These are phyloP conservation scores for Uronychia setigera DNA, from an alignment of 73 alveolate species.

Conservation along the genomic window DNA sequence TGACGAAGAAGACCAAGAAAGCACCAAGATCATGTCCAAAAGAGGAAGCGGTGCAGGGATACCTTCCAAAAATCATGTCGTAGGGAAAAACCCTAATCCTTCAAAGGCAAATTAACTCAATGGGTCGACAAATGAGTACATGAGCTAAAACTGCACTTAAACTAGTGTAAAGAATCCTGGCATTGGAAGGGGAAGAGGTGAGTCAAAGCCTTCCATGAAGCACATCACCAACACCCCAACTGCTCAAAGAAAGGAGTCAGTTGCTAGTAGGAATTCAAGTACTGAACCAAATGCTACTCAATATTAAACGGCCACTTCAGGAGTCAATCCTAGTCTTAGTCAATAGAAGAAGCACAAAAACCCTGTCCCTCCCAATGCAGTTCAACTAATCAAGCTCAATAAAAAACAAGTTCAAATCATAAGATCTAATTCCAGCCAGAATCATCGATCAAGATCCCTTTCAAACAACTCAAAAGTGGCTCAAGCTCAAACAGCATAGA, in stretches of 20 bases:
- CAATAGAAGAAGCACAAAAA: background rate
- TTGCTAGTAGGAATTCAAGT: background rate
- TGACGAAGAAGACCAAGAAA: background rate
- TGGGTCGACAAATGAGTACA: no score
- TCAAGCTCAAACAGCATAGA: background rate
- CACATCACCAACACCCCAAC: background rate
- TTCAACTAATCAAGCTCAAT: background rate
- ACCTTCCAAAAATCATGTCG: background rate
- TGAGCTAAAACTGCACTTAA: no score
- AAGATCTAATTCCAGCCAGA: background rate
- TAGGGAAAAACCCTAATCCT: no score
- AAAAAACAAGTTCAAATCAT: background rate
- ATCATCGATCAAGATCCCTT: background rate
- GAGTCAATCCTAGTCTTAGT: no score
- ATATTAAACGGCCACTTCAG: no score
- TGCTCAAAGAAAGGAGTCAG: background rate
- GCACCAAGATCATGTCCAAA: background rate
- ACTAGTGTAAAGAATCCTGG: no score
- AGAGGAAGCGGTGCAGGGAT: background rate
- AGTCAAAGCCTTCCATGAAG: background rate
- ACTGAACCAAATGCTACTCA: background rate
- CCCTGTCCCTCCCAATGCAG: background rate
- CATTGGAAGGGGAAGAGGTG: background rate
- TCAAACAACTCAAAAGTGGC: background rate
- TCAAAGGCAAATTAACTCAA: no score